A percentile compares a stretch with the other conserved stretches of the same genome.
Conservation (phyloP, 2,329 filamentous ascomycete genomes). For the Apiospora rasikravindrae region DNA sequence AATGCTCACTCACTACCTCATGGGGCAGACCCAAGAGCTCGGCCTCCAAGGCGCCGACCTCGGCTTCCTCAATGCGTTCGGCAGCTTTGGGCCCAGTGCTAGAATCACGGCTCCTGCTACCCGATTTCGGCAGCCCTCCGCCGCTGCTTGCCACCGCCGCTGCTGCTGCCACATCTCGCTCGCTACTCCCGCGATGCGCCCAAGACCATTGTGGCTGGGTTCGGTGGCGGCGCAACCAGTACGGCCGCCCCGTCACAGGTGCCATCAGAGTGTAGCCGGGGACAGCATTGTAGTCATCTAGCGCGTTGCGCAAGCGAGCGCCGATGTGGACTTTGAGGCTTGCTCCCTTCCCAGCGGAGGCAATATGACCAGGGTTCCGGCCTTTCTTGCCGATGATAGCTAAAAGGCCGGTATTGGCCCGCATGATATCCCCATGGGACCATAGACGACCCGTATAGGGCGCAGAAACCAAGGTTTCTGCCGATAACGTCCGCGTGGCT, state of each 20-base stretch:
- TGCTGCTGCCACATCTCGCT: too few species aligned
- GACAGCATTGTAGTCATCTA: neutral
- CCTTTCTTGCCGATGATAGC: neutral
- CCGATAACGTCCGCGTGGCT: too few species aligned
- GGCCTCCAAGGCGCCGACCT: neutral
- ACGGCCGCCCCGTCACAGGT: neutral
- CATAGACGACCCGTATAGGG: neutral
- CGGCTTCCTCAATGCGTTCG: neutral
- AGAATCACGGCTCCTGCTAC: too few species aligned
- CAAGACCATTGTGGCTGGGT: neutral
- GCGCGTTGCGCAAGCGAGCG: neutral
- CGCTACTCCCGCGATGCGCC: too few species aligned
- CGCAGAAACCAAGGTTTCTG: too few species aligned
- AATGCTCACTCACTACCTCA: neutral
- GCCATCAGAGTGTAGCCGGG: neutral
- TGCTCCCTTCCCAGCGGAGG: neutral
- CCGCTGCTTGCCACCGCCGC: too few species aligned
- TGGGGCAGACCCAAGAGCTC: neutral
- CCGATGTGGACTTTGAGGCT: neutral
- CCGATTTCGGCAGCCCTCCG: too few species aligned
- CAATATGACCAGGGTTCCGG: neutral
- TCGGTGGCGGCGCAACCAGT: neutral
- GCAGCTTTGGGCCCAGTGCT: too few species aligned
- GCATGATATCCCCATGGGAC: neutral
- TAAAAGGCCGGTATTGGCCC: neutral